Evolutionary conservation across 2,329 filamentous ascomycete species (phyloP), one percentile per base, ranked within the genome.

Genomic region (Eutypa lata): DNA sequence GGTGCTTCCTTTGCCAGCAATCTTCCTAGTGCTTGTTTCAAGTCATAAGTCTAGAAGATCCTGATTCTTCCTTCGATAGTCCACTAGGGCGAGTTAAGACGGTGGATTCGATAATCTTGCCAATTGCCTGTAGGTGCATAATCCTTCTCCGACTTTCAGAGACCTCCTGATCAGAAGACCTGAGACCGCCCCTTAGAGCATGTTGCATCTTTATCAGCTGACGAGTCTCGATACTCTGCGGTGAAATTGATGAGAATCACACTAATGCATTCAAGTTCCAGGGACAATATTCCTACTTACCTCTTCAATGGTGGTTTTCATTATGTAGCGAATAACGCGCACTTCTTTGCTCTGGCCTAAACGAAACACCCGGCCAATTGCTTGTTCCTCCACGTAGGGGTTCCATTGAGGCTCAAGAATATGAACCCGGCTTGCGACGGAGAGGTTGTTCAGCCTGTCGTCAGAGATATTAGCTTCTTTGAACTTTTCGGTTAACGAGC

Each of bases 391-490:
- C 4, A 65, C 50, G 43, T 62, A 63, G 7, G 66, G 66, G 40
- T 69, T 69, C 60, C 65, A 69, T 48, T 69, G 65, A 2, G 65
- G 66, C 35, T 69, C 66, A 7, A 68, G 56, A 22, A 68, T 58
- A 40, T 68, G 60, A 26, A 69, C 57, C 8, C 57, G 61, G n/a
- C 52, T 63, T n/a, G 65, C 66, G 14, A 60, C 55, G 2, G 62
- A 65, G 18, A 68, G 48, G 42, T 68, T 63, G 19, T 57, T 61
- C 26, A 68, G 53, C 14, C 55, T 60, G n/a, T 22, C 11, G 4
- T 26, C 6, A 5, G 38, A 24, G 28, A 28, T 52, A 8, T n/a
- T 21, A 42, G 31, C 24, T n/a, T 13, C 21, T 47, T 18, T 18
- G 43, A 42, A 13, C 22, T 31, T 10, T 31, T 14, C 3, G 40